Base-by-base conservation (phyloP, 192 early-diverging fungal species). In the Gigaspora rosea region DNA sequence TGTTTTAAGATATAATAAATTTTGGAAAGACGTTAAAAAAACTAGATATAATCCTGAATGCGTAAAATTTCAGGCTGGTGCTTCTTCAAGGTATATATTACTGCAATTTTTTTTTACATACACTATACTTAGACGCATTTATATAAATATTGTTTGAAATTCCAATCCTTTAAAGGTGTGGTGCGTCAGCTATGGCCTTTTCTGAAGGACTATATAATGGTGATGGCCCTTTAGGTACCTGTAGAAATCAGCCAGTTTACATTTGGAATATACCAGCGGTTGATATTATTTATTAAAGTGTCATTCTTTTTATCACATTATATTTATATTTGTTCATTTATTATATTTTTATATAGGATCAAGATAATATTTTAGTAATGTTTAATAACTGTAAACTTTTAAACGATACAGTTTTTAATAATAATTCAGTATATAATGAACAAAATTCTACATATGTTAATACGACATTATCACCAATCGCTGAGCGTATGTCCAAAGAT, bases 171-270 rank as follows among this genome's bases (percentile, higher is more conserved):
- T 58, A 58, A 58, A 67, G 65, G 11, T 8, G 33, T 13, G 65
- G 65, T 12, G 13, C 13, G 12, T 67, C 65, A 18, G 65, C 36
- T 12, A 48, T 67, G 35, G 22, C 65, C 15, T 67, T 47, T 41
- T 67, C 65, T 18, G 36, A 47, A 47, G 65, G 65, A 18, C n/a
- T 67, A 48, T 67, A 46, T 67, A 48, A 67, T 36, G 65, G 65
- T 2, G 6, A 0, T 15, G 65, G 65, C 15, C 36, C 65, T 13
- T 15, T 67, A 36, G 65, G 18, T 15, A 36, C 13, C 2, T 15
- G 18, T n/a, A 47, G 16, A 67, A 47, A 10, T 67, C 65, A 67
- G 18, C 65, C 65, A 22, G 36, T 67, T 1, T 67, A 67, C n/a
- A 46, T 67, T 47, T 48, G 10, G 9, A 18, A 22, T 48, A 41